A percentile compares a stretch with the other conserved stretches of the same genome.
These are phyloP conservation scores for Tricholoma saponaceum DNA, from an alignment of 768 basidiomycete species.

Conservation along the genomic window DNA sequence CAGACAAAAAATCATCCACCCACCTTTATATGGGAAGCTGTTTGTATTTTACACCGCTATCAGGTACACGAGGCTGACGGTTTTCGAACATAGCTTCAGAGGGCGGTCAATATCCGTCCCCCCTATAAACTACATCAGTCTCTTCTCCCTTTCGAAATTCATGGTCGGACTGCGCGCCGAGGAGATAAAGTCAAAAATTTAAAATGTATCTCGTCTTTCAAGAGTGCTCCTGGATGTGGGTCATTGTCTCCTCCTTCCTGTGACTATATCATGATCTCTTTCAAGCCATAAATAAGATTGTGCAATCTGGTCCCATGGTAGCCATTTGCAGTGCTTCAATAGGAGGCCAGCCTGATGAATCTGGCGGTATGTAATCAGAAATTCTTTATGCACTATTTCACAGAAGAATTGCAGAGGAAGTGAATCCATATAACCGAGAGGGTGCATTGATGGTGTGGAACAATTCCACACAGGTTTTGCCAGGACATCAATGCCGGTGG, in stretches of 20 bases:
- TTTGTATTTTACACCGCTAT: background rate
- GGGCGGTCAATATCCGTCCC: background rate
- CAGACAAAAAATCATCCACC: conserved; percentile 1
- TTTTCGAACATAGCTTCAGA: background rate
- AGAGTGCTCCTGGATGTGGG: conserved; percentile 42
- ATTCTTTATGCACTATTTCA: background rate
- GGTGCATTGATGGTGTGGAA: conserved; percentile 45
- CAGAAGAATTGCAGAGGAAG: conserved; percentile 19
- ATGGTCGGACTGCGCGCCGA: background rate
- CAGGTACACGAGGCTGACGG: background rate
- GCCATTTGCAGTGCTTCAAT: conserved; percentile 42
- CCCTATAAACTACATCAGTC: background rate
- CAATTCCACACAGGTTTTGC: conserved; percentile 15
- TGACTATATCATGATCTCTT: background rate
- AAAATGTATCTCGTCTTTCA: conserved; percentile 28
- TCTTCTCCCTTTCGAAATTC: conserved; percentile 5
- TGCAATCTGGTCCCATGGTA: conserved; percentile 39
- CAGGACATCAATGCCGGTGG: conserved; percentile 17
- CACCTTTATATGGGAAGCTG: conserved; percentile 10
- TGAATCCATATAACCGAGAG: conserved; percentile 40
- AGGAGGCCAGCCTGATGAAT: conserved; percentile 38
- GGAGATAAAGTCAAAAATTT: conserved; percentile 10
- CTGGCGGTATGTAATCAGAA: conserved; percentile 18
- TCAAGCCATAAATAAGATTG: conserved; percentile 49
- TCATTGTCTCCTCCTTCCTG: conserved; percentile 5